A percentile compares a stretch with the other conserved stretches of the same genome.
Conservation (phyloP, 108 stramenopile genomes). For the Discostella pseudostelligera region DNA sequence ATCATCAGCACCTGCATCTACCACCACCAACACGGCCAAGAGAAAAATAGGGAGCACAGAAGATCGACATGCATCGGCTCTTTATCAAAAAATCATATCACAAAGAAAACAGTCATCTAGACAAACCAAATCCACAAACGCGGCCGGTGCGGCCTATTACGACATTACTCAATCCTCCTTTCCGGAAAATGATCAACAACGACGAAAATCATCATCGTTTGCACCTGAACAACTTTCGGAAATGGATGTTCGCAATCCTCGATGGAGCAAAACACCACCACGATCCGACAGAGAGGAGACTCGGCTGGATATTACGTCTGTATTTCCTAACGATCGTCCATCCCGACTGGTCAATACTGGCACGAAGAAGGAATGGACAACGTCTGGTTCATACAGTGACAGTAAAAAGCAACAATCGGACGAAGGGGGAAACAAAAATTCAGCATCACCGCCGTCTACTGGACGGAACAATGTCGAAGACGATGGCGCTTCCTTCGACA, state of each 20-base stretch:
- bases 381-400: not conserved
- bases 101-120: not conserved
- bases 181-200: not conserved
- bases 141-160: not conserved
- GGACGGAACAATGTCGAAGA: not conserved
- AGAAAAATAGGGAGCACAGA: not conserved
- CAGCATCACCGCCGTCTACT: too few relatives aligned
- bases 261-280: not conserved
- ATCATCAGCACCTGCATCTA: not conserved
- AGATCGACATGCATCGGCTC: not conserved
- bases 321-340: conserved; percentile 8
- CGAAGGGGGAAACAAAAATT: conserved; percentile 7
- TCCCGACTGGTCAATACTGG: conserved; percentile 18
- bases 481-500: conserved; percentile 13
- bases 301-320: conserved; percentile 4
- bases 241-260: not conserved
- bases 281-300: not conserved
- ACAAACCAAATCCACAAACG: not conserved
- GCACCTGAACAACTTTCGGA: not conserved
- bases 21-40: too few relatives aligned
- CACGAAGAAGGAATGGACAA: conserved; percentile 3
- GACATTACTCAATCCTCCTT: not conserved
- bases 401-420: not conserved
- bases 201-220: not conserved
- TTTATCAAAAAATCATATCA: not conserved